These are phyloP conservation scores for Candida morakotiae DNA, from an alignment of 805 yeast species.

Conservation along the genomic window DNA sequence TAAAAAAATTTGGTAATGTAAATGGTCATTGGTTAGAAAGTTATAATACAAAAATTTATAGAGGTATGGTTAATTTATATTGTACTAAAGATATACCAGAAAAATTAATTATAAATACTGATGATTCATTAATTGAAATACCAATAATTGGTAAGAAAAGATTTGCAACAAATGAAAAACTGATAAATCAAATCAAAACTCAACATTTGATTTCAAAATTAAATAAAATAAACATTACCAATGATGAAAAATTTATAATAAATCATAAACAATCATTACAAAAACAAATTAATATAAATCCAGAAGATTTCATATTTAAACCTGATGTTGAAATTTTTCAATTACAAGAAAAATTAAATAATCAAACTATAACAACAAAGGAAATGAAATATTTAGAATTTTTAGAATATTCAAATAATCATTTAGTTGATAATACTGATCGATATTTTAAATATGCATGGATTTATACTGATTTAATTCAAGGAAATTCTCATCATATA, in stretches of 20 bases:
- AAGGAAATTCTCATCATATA: conserved; percentile 30
- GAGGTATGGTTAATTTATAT: conserved; percentile 32
- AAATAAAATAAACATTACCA: conserved; percentile 3
- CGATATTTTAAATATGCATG: conserved; percentile 37
- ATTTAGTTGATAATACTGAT: conserved; percentile 20
- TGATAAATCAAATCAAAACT: conserved; percentile 1
- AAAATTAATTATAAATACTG: conserved; percentile 21
- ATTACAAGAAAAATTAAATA: conserved; percentile 16
- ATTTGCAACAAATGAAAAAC: conserved; percentile 11
- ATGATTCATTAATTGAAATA: conserved; percentile 20
- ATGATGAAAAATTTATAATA: conserved; percentile 1
- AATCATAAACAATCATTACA: background rate
- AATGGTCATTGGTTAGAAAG: conserved; percentile 33
- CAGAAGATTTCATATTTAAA: conserved; percentile 27
- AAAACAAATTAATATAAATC: conserved; percentile 12
- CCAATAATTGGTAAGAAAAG: conserved; percentile 26
- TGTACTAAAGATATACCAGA: conserved; percentile 27
- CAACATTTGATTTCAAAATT: conserved; percentile 7
- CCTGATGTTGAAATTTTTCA: conserved; percentile 23
- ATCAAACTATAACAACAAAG: conserved; percentile 11
- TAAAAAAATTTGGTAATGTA: conserved; percentile 21
- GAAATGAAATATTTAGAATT: conserved; percentile 26
- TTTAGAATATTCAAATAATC: conserved; percentile 21
- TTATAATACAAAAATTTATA: conserved; percentile 25
- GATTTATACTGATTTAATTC: conserved; percentile 31